Evolutionary conservation across 2,329 filamentous ascomycete genomes (phyloP), one percentile per base, ranked within the genome.

Genomic region (Atkinsonella hypoxylon): DNA sequence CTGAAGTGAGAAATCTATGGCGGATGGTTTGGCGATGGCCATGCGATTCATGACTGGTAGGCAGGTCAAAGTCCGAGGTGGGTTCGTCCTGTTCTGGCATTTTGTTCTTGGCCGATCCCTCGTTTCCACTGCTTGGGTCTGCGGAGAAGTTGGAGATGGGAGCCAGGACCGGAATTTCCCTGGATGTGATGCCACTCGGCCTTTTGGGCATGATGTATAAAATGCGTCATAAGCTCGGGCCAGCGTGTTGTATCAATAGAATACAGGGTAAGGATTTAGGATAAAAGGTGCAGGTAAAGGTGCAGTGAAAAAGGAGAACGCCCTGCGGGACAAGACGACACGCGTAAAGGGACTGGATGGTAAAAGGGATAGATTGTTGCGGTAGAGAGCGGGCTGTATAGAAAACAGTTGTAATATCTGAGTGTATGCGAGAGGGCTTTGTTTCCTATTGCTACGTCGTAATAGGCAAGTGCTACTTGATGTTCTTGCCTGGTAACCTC

Each of bases 1-100:
- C 52, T 4, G 68, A 61, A 0, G 68, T 61, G 6, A 78, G 63
- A 49, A 71, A 69, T 32, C 73, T 67, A 53, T 72, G 61, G 3
- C 52, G 57, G 44, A 54, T 52, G 9, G 57, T 53, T 4, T 55
- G 53, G 40, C 54, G 55, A 17, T 53, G 50, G 18, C 50, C 54
- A 17, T 56, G 52, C 12, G 53, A 41, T 5, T 51, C 46, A 20
- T 51, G 57, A 11, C 36, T 47, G 3, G 20, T 30, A 41, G 51
- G 51, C 15, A 44, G 31, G 10, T 8, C 4, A 11, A 15, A 6
- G 11, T 44, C 40, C 17, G 31, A 17, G 4, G 13, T 15, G 13
- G 40, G 15, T 15, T 11, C 26, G 13, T 38, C 31, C 12, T 17
- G 22, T 49, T 44, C 40, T 26, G 47, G 13, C 47, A 49, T 49